Base-by-base conservation (phyloP, 1,139 yeast genomes). In the Yamadazyma siamensis region DNA sequence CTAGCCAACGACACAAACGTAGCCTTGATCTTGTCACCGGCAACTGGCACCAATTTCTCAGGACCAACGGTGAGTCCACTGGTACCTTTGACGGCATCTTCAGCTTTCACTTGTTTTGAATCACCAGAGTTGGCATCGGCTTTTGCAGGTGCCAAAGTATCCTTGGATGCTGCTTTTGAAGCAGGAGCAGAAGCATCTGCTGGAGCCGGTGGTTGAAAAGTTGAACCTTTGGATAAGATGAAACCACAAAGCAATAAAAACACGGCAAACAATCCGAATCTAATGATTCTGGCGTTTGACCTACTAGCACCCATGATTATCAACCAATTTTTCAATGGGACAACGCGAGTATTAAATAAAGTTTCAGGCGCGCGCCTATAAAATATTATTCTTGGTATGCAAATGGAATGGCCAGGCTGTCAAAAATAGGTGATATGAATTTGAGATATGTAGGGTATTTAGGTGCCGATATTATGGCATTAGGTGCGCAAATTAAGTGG, bases 261-360 rank as follows among this genome's bases (percentile, higher is more conserved):
- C 13, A 71, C 54, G 20, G 84, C 83, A 49, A 78, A 73, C 27
- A 77, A 65, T 25, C 74, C 82, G 47, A 79, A 77, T 47, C 85
- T 62, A 28, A 76, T 58, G 41, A 78, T 50, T 47, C 85, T 71
- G 38, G 84, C 80, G 51, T 76, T 77, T 18, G 81, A 72, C 53
- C 83, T 70, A 22, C 9, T 8, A 18, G 20, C 7, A 10, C 20
- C 10, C 20, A 18, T 18, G n/a, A n/a, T n/a, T n/a, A n/a, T n/a
- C n/a, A n/a, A n/a, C n/a, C n/a, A n/a, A n/a, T n/a, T n/a, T n/a
- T n/a, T n/a, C n/a, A n/a, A n/a, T n/a, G n/a, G n/a, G n/a, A n/a
- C n/a, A n/a, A n/a, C n/a, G n/a, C n/a, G n/a, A n/a, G n/a, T n/a
- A n/a, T n/a, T n/a, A n/a, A n/a, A n/a, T n/a, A n/a, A n/a, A n/a